These are phyloP conservation scores for Blastocrithidia nonstop DNA, from an alignment of 208 protist genomes.

Conservation along the genomic window DNA sequence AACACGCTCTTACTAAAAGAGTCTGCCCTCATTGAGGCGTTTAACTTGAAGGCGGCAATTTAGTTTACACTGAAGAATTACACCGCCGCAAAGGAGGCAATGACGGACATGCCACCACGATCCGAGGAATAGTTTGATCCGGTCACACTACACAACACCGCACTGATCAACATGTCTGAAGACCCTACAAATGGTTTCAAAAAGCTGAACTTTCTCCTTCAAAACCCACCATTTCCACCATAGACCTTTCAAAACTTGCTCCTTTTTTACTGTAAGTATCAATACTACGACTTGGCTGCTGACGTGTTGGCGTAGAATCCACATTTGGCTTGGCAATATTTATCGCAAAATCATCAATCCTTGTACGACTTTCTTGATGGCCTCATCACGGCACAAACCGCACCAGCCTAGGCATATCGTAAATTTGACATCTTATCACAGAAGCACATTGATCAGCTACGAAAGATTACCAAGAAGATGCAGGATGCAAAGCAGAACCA, in stretches of 20 bases:
- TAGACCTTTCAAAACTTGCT: slow-evolving; percentile 96
- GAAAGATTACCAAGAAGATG: slow-evolving; percentile 89
- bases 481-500: slow-evolving; percentile 86
- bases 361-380: slow-evolving; percentile 94
- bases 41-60: slow-evolving; percentile 96
- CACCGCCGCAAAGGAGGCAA: slow-evolving; percentile 84
- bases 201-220: slow-evolving; percentile 94
- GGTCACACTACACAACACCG: slow-evolving; percentile 96
- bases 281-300: slow-evolving; percentile 92
- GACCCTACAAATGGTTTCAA: slow-evolving; percentile 89
- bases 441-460: slow-evolving; percentile 90
- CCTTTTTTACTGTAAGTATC: slow-evolving; percentile 93
- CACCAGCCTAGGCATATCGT: slow-evolving; percentile 90
- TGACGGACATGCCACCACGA: slow-evolving; percentile 94
- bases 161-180: slow-evolving; percentile 93
- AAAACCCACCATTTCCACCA: slow-evolving; percentile 90
- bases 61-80: slow-evolving; percentile 90
- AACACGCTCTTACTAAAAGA: slow-evolving; percentile 92
- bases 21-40: slow-evolving; percentile 93
- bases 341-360: slow-evolving; percentile 81
- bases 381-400: slow-evolving; percentile 89
- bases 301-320: slow-evolving; percentile 92
- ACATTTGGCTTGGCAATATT: slow-evolving; percentile 88
- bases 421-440: slow-evolving; percentile 92
- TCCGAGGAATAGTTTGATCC: slow-evolving; percentile 92